These are phyloP conservation scores for Athelia psychrophila DNA, from an alignment of 1,284 basidiomycete genomes.

Conservation along the genomic window DNA sequence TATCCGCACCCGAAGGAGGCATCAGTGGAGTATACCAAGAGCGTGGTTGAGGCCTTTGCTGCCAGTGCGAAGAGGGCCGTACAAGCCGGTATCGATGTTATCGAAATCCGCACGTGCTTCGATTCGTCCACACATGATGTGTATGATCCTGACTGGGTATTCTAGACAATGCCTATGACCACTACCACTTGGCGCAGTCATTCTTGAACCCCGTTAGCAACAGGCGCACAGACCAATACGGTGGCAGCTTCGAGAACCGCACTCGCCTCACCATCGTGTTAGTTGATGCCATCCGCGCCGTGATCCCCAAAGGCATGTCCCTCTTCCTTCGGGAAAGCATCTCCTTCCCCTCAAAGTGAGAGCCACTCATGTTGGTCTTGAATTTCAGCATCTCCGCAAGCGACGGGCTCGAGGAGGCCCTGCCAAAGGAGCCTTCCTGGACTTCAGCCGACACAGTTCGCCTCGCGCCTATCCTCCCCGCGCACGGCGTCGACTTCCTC, in stretches of 20 bases:
- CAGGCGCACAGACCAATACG: slow-evolving; percentile 51
- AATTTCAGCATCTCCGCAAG: slow-evolving; percentile 48
- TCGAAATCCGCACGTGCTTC: slow-evolving; percentile 43
- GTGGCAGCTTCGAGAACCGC: slow-evolving; percentile 67
- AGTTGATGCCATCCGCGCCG: slow-evolving; percentile 46
- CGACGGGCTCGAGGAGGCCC: slow-evolving; percentile 50
- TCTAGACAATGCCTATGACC: slow-evolving; percentile 49
- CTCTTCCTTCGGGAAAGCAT: slow-evolving; percentile 64
- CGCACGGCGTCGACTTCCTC: slow-evolving; percentile 51
- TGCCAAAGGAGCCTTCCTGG: slow-evolving; percentile 45
- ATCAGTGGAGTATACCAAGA: slow-evolving; percentile 42
- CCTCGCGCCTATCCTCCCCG: slow-evolving; percentile 39
- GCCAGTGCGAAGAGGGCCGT: slow-evolving; percentile 40
- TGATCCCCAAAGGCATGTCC: slow-evolving; percentile 58
- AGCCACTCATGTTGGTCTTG: slow-evolving; percentile 35
- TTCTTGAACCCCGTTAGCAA: slow-evolving; percentile 49
- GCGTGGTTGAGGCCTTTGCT: slow-evolving; percentile 45
- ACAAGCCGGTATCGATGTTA: slow-evolving; percentile 44
- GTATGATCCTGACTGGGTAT: not conserved
- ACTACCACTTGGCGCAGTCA: slow-evolving; percentile 33
- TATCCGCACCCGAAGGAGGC: slow-evolving; percentile 56
- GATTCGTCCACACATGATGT: not conserved
- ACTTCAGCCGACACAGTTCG: slow-evolving; percentile 50
- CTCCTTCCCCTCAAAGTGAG: slow-evolving; percentile 30
- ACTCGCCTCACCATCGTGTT: slow-evolving; percentile 59